These are phyloP conservation scores for Coelastrella sp. DNA, from an alignment of 139 green algal species.

Conservation along the genomic window DNA sequence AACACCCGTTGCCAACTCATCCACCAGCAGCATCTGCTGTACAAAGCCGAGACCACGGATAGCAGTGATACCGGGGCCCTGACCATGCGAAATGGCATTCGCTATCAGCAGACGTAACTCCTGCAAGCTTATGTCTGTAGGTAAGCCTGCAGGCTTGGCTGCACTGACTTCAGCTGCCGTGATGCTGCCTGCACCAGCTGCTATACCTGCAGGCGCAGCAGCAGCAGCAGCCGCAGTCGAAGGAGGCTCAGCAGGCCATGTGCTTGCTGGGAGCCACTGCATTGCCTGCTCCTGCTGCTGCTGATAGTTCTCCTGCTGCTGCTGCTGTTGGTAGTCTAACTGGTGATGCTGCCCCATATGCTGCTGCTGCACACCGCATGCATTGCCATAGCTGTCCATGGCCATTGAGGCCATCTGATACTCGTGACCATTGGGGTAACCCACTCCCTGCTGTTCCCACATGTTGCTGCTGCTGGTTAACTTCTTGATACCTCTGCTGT, in stretches of 20 bases:
- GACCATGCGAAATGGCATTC: neutral
- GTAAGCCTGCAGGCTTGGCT: too few relatives aligned
- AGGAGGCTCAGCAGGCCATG: too few relatives aligned
- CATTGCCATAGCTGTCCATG: neutral
- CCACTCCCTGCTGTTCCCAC: neutral
- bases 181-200: neutral
- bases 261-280: neutral
- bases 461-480: conserved; percentile 13
- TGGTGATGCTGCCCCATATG: neutral
- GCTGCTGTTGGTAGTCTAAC: neutral
- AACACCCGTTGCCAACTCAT: conserved; percentile 23
- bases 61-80: neutral
- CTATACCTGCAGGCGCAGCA: neutral
- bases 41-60: conserved; percentile 18
- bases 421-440: neutral
- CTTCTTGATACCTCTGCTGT: neutral
- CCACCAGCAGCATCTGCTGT: conserved; percentile 41
- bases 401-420: neutral
- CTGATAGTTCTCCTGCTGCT: neutral
- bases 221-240: neutral
- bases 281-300: neutral
- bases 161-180: neutral
- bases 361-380: conserved; percentile 19
- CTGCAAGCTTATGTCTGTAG: neutral
- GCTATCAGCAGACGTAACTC: conserved; percentile 33